These are phyloP conservation scores for Echinochloa phyllopogon DNA, from an alignment of 176 grass and related monocot species.

Conservation along the genomic window DNA sequence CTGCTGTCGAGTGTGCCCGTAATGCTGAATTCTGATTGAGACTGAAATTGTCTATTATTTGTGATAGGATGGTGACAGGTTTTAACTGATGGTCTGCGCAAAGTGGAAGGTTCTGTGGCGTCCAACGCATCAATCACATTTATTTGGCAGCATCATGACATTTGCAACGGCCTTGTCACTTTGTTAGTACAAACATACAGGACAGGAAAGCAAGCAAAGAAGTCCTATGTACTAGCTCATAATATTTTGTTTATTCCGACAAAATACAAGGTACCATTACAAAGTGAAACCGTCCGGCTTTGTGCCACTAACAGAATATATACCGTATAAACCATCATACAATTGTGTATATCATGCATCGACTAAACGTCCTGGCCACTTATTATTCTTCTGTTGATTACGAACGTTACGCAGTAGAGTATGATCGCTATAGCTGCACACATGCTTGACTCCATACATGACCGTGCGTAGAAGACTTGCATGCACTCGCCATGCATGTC, in stretches of 20 bases:
- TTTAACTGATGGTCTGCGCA: background rate
- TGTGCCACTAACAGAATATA: background rate
- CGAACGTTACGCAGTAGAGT: background rate
- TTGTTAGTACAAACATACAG: background rate
- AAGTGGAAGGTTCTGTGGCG: background rate
- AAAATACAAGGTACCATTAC: constrained; percentile 8
- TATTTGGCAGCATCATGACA: background rate
- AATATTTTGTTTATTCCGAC: background rate
- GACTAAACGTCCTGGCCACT: background rate
- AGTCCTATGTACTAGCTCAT: background rate
- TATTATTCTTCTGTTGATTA: background rate
- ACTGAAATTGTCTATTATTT: background rate
- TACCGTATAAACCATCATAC: background rate
- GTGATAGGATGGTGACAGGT: background rate
- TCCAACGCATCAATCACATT: background rate
- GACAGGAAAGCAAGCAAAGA: background rate
- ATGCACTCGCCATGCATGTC: background rate
- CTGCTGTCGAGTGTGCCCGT: background rate
- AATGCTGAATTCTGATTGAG: constrained; percentile 17
- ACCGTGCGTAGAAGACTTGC: background rate
- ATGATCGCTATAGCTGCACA: background rate
- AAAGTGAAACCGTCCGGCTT: background rate
- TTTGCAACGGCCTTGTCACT: background rate
- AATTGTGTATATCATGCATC: background rate
- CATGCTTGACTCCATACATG: background rate